Base-by-base conservation (phyloP, 192 early-diverging fungal genomes). In the Backusella sp. region DNA sequence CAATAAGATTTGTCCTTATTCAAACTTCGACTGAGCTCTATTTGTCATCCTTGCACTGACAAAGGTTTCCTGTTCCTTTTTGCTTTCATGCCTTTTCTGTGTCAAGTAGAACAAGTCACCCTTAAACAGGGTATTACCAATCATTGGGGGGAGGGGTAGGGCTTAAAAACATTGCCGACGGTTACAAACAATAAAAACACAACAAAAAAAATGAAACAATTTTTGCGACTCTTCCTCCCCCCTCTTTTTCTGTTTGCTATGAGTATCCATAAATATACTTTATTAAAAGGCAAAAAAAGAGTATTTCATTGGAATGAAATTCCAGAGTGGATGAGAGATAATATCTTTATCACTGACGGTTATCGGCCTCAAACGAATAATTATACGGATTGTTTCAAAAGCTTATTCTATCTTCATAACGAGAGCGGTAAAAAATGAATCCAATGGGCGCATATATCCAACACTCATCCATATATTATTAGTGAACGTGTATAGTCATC, bases 401-500 rank as follows among this genome's bases (percentile, higher is more conserved):
- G 94, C 6, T 75, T 96, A 72, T 84, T 90, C 23, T 96, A 93
- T 82, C 66, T 96, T 28, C 96, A 97, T 83, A 98, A 98, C 79
- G 97, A 98, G 80, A 92, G 89, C 36, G 95, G 93, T 87, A 82
- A 76, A 82, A 76, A 37, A 21, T 44, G 8, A 32, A 23, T 42
- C 35, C 9, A 41, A 1, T 11, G 11, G 39, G 11, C 8, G n/a
- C 39, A 41, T 11, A 9, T 41, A 41, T 41, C 32, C 32, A 32
- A 11, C 1, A 41, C 39, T 41, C 39, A 41, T 41, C 11, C 39
- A 52, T 52, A 66, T 34, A 28, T 4, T 32, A 32, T 3, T 65
- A 90, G 87, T 88, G 36, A 97, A 98, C 81, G 92, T 97, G 68
- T 93, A 93, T 86, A 88, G 92, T n/a, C 97, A 98, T 74, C 72